Evolutionary conservation across 2,329 filamentous ascomycete species (phyloP).

Genomic region (Aspergillus pseudotamarii): DNA sequence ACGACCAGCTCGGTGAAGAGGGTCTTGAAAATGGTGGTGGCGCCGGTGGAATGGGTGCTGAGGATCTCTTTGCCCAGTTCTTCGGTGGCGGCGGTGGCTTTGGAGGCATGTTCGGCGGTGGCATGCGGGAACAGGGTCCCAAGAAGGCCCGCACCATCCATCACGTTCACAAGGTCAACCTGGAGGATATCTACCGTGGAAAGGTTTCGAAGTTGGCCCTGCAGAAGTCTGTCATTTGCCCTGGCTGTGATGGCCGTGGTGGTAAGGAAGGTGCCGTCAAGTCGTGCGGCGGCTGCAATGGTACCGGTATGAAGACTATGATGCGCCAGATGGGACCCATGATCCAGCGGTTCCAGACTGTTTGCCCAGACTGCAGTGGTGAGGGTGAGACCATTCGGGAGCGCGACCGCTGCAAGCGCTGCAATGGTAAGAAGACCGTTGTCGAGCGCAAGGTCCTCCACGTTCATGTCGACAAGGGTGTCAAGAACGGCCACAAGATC

Average conservation of each 20-base stretch:
- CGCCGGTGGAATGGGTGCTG: conserved; percentile 86
- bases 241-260: conserved; percentile 89
- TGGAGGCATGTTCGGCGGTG: conserved; percentile 75
- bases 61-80: conserved; percentile 96
- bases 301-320: conserved; percentile 99
- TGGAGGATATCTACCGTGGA: conserved; percentile 97
- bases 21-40: conserved; percentile 85
- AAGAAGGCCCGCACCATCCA: conserved; percentile 94
- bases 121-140: conserved; percentile 78
- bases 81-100: conserved; percentile 79
- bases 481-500: conserved; percentile 91
- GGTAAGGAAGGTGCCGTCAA: conserved; percentile 98
- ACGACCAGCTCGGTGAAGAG: conserved; percentile 97
- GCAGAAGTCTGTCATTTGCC: conserved; percentile 95
- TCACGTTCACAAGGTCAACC: conserved; percentile 96
- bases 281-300: conserved; percentile 87
- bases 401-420: conserved; percentile 96
- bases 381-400: conserved; percentile 97
- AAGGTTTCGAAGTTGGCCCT: conserved; percentile 97
- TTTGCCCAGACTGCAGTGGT: conserved; percentile 96
- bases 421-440: conserved; percentile 95
- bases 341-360: conserved; percentile 99
- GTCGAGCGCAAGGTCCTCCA: conserved; percentile 98
- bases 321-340: conserved; percentile 99
- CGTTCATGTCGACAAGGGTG: conserved; percentile 94